Conservation (phyloP, 2,329 filamentous ascomycete genomes). For the Pseudogymnoascus sp. region DNA sequence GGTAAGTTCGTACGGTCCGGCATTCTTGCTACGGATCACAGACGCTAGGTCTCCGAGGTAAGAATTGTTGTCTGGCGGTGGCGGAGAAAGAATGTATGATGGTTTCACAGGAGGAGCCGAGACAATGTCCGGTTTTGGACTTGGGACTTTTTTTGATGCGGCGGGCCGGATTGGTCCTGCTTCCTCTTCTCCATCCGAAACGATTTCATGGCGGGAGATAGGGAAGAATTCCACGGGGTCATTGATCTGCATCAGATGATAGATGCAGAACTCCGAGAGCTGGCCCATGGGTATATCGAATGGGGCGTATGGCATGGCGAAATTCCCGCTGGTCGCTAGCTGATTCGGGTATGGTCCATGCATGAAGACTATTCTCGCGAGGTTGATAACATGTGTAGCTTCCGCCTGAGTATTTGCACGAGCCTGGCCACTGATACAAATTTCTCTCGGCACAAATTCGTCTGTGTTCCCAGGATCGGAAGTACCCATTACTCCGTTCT, state of each 20-base stretch:
- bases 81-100: slow-evolving; percentile 10
- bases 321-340: slow-evolving; percentile 46
- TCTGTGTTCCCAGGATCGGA: slow-evolving; percentile 21
- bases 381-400: slow-evolving; percentile 37
- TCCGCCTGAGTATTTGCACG: slow-evolving; percentile 39
- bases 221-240: not conserved
- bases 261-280: slow-evolving; percentile 38
- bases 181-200: no score
- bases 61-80: slow-evolving; percentile 10
- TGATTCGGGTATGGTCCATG: slow-evolving; percentile 44
- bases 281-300: slow-evolving; percentile 33
- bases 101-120: no score
- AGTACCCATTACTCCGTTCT: slow-evolving; percentile 30
- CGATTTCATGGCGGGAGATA: no score
- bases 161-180: no score
- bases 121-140: no score
- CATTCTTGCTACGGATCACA: slow-evolving; percentile 43
- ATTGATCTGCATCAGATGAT: slow-evolving; percentile 31
- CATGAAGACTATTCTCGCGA: slow-evolving; percentile 34
- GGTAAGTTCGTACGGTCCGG: slow-evolving; percentile 45
- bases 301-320: slow-evolving; percentile 38
- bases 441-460: slow-evolving; percentile 29
- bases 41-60: slow-evolving; percentile 31
- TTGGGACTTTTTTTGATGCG: no score
- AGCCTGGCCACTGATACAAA: slow-evolving; percentile 42